Evolutionary conservation across 441 rosid species (phyloP).

Genomic region (Populus tomentosa): DNA sequence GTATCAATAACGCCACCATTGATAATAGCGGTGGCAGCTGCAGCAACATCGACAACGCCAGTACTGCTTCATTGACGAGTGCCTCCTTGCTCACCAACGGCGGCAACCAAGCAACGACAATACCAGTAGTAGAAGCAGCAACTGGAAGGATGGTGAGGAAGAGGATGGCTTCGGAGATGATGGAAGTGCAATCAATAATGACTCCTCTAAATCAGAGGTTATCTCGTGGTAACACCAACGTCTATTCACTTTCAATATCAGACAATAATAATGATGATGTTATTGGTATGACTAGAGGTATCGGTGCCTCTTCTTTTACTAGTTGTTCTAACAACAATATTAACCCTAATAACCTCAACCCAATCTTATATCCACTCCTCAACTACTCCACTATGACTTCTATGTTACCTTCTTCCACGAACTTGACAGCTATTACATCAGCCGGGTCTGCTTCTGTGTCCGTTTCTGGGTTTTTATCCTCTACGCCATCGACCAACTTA

Average conservation of each 20-base stretch:
- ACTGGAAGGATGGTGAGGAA: conserved; percentile 56
- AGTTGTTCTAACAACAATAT: conserved; percentile 8
- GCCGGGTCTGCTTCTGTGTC: conserved; percentile 19
- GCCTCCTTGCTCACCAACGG: conserved; percentile 18
- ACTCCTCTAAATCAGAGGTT: conserved; percentile 31
- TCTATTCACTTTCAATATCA: not conserved
- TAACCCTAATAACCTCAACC: conserved; percentile 9
- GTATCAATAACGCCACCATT: not conserved
- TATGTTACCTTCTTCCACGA: conserved; percentile 36
- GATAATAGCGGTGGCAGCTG: not conserved
- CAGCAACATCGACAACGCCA: not conserved
- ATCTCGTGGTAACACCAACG: conserved; percentile 31
- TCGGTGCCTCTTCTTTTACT: conserved; percentile 6
- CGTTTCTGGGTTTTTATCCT: conserved; percentile 32
- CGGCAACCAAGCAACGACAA: not conserved
- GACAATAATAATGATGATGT: not conserved
- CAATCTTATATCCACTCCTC: conserved; percentile 35
- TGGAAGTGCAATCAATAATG: conserved; percentile 30
- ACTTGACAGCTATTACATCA: conserved; percentile 53
- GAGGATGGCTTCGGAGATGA: conserved; percentile 80
- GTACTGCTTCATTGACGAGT: conserved; percentile 16
- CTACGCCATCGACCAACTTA: conserved; percentile 28
- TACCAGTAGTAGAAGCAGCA: not conserved
- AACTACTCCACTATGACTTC: conserved; percentile 52
- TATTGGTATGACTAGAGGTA: not conserved